Conservation (phyloP, 2,329 filamentous ascomycete genomes). For the Mycocentrospora acerina region DNA sequence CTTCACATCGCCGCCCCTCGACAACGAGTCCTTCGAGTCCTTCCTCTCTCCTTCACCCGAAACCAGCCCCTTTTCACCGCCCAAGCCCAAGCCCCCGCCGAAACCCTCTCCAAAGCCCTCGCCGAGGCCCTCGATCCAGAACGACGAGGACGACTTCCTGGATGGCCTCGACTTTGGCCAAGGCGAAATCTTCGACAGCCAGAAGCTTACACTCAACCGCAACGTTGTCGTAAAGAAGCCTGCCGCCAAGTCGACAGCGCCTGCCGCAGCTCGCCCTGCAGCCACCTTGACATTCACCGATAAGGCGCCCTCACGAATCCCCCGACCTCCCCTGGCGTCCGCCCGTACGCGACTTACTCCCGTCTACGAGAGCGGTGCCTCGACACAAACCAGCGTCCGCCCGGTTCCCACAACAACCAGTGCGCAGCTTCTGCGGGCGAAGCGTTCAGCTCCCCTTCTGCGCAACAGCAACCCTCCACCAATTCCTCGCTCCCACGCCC, state of each 20-base stretch:
- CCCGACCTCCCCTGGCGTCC: constrained; percentile 66
- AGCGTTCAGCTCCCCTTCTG: constrained; percentile 62
- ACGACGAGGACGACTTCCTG: constrained; percentile 73
- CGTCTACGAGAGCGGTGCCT: constrained; percentile 84
- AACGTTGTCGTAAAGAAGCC: constrained; percentile 85
- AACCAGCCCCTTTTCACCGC: too few relatives aligned
- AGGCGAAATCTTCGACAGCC: constrained; percentile 76
- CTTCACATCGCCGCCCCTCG: constrained; percentile 17
- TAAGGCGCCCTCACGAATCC: constrained; percentile 72
- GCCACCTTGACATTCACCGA: constrained; percentile 91
- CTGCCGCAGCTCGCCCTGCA: constrained; percentile 69
- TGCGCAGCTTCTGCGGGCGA: constrained; percentile 58
- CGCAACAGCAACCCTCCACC: constrained; percentile 47
- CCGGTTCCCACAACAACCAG: constrained; percentile 55
- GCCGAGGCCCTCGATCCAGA: constrained; percentile 21
- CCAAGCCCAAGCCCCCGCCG: constrained; percentile 4
- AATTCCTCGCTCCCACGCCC: constrained; percentile 66
- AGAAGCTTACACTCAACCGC: constrained; percentile 81
- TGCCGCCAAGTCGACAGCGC: constrained; percentile 56
- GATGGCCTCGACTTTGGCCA: constrained; percentile 84
- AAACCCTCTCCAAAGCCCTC: constrained; percentile 9
- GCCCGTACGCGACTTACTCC: constrained; percentile 71
- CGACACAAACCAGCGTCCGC: constrained; percentile 61
- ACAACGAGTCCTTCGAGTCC: constrained; percentile 12
- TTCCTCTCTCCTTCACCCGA: too few relatives aligned